A percentile compares a stretch with the other conserved stretches of the same genome.
These are phyloP conservation scores for Reticulascus tulasneorum DNA, from an alignment of 2,329 filamentous ascomycete genomes.

Conservation along the genomic window DNA sequence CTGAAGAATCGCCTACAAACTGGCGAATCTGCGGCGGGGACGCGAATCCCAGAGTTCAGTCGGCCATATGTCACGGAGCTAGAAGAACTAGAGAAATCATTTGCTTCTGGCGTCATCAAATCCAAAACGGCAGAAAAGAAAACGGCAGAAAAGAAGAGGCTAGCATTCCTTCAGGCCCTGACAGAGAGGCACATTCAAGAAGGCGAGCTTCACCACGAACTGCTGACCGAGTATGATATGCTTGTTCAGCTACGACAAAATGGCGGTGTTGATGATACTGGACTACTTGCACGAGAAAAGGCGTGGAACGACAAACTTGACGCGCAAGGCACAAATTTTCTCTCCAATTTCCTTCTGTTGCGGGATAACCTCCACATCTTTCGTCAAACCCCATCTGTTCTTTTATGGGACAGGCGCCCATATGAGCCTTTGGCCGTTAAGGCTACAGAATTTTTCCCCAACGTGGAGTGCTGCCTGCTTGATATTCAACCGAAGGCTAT, in stretches of 20 bases:
- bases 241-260: constrained; percentile 17
- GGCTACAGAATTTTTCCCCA: constrained; percentile 64
- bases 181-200: constrained; percentile 19
- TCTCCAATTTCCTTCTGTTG: constrained; percentile 32
- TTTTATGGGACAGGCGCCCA: constrained; percentile 66
- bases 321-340: constrained; percentile 25
- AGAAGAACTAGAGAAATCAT: constrained; percentile 29
- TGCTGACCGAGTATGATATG: constrained; percentile 29
- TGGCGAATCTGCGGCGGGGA: constrained; percentile 23
- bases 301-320: constrained; percentile 32
- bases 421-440: constrained; percentile 64
- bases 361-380: constrained; percentile 54
- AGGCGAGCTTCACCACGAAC: constrained; percentile 20
- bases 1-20: constrained; percentile 19
- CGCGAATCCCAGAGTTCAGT: constrained; percentile 21
- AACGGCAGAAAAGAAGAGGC: constrained; percentile 15
- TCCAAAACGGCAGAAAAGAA: no score
- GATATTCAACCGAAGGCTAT: constrained; percentile 62
- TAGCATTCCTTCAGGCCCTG: constrained; percentile 24
- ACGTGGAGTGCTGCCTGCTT: constrained; percentile 52
- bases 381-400: constrained; percentile 42
- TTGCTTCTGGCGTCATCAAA: constrained; percentile 14
- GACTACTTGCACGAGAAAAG: constrained; percentile 24
- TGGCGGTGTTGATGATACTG: constrained; percentile 12
- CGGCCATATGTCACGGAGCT: constrained; percentile 41